Percentiles rank a stretch among this genome's conserved stretches.
These are phyloP conservation scores for Plasmodium gonderi DNA, from an alignment of 169 alveolate species.

Conservation along the genomic window DNA sequence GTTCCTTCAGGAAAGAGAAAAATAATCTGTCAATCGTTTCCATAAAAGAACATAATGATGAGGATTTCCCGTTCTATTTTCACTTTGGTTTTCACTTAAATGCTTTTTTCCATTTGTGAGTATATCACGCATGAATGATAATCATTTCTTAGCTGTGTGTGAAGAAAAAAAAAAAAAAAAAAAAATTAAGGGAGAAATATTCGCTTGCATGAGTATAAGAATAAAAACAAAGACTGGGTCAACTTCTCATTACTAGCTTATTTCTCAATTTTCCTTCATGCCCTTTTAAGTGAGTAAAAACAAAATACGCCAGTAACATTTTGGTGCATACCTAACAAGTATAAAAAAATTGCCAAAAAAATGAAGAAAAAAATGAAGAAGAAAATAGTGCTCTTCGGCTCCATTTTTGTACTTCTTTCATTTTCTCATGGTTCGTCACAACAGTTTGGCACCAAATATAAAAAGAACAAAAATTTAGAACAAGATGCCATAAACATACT, in stretches of 20 bases:
- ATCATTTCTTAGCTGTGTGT: neutral
- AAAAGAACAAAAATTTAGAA: neutral
- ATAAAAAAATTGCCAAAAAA: neutral
- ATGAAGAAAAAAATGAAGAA: neutral
- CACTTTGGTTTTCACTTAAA: neutral
- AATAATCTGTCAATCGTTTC: no score
- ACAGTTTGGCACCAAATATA: neutral
- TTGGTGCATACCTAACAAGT: neutral
- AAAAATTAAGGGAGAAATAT: no score
- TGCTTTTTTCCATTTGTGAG: neutral
- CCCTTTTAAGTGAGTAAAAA: neutral
- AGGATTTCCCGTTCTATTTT: no score
- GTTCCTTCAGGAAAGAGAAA: no score
- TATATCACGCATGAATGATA: neutral
- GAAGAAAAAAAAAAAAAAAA: no score
- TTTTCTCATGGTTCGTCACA: neutral
- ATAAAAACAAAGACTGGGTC: neutral
- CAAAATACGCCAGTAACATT: neutral
- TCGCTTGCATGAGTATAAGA: neutral
- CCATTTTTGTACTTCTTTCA: neutral
- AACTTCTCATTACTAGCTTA: neutral
- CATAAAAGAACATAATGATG: no score
- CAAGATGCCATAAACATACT: neutral
- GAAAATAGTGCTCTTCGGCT: neutral
- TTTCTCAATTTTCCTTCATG: neutral